Base-by-base conservation (phyloP, 202 grass and related monocot genomes). In the Bolboschoenoplectus hybrid region DNA sequence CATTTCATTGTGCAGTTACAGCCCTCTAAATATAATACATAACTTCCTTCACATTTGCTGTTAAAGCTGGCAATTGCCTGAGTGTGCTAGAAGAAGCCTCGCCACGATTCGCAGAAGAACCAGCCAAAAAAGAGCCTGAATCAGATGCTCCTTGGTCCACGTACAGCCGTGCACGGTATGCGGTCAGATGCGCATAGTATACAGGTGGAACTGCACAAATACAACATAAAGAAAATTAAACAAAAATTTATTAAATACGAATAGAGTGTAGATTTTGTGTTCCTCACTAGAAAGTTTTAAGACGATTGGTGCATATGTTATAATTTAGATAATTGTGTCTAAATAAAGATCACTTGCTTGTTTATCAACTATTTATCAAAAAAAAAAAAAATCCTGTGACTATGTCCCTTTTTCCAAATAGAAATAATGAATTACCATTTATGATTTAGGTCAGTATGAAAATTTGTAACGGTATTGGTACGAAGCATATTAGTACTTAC, bases 141-240 rank as follows among this genome's bases (percentile, higher is more conserved):
- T 91, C 85, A 61, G 57, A 61, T 14, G n/a, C 16, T 0, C 7
- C 83, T 67, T 79, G 52, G 2, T 68, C 67, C 17, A 81, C 1
- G 81, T 95, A 95, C 61, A 86, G 87, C 12, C 85, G 83, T n/a
- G 93, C 93, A 32, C 91, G 91, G 74, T 74, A 95, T 68, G 80
- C 58, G 7, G 66, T 50, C 2, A 66, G 80, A 82, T 82, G 80
- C 0, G 60, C 60, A 50, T 82, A 82, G 45, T 82, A 82, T 17
- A 17, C 80, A 46, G 80, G 80, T 1, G 80, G 80, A 65, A 50
- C 60, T 82, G 9, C 19, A 82, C 5, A 61, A 19, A 61, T 3
- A 61, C 17, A 19, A 5, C 3, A 61, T 61, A 4, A 20, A 61
- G 17, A 61, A 61, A 61, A 58, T 58, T 26, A 26, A 58, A 58